phyloP scores from a whole-genome alignment of 2,329 filamentous ascomycete species.

The Penicillium sp. region DNA sequence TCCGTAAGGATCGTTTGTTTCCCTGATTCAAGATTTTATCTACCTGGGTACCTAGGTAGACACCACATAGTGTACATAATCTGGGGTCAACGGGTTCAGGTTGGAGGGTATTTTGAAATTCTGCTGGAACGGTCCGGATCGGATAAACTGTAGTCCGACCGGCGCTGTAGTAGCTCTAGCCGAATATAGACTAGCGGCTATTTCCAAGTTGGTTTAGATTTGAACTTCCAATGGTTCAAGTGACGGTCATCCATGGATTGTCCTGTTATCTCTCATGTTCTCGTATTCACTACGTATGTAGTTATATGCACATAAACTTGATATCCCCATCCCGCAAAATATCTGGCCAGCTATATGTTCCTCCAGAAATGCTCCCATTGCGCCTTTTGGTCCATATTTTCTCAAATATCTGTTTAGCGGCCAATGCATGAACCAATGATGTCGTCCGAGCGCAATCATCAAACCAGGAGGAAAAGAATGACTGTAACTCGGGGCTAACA shows the following conservation, averaged over 20 bases:
- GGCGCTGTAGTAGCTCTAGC: background rate
- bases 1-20: too few relatives aligned
- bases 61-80: too few relatives aligned
- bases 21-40: too few relatives aligned
- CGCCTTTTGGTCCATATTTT: slow-evolving; percentile 14
- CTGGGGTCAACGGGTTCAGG: too few relatives aligned
- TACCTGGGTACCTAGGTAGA: too few relatives aligned
- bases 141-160: background rate
- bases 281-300: background rate
- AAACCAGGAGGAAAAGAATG: slow-evolving; percentile 16
- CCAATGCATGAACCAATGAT: slow-evolving; percentile 11
- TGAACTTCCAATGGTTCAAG: too few relatives aligned
- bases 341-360: slow-evolving; percentile 14
- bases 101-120: too few relatives aligned
- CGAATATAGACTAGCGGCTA: background rate
- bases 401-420: slow-evolving; percentile 12
- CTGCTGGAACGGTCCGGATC: background rate
- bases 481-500: slow-evolving; percentile 7
- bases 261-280: background rate
- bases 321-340: slow-evolving; percentile 15
- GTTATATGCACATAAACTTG: slow-evolving; percentile 16
- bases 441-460: slow-evolving; percentile 11
- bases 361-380: slow-evolving; percentile 1
- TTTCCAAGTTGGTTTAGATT: background rate
- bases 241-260: too few relatives aligned